Evolutionary conservation across 2,329 filamentous ascomycete species (phyloP).

Genomic region (Fusarium pseudonygamai): DNA sequence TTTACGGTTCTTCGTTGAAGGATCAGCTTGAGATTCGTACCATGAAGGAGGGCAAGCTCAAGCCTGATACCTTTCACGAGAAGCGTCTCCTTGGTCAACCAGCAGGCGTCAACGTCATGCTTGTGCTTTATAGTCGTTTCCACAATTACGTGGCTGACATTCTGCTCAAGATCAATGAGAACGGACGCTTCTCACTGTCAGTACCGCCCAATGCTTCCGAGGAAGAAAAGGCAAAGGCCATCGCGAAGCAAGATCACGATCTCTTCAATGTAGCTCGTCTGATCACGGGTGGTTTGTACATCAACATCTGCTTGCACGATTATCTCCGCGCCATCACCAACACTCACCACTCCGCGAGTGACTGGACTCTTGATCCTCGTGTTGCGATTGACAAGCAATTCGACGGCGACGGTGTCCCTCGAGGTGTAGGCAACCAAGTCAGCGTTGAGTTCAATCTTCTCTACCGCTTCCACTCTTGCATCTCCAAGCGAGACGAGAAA

Average conservation of each 20-base stretch:
- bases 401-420: constrained; percentile 58
- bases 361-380: constrained; percentile 72
- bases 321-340: constrained; percentile 71
- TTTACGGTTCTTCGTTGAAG: constrained; percentile 74
- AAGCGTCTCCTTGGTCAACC: constrained; percentile 72
- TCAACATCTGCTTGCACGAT: constrained; percentile 66
- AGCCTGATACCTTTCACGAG: constrained; percentile 76
- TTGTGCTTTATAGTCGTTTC: constrained; percentile 75
- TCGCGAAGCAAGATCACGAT: constrained; percentile 59
- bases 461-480: constrained; percentile 72
- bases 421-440: constrained; percentile 72
- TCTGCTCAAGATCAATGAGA: constrained; percentile 72
- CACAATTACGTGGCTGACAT: constrained; percentile 75
- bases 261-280: constrained; percentile 60
- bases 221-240: constrained; percentile 46
- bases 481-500: constrained; percentile 67
- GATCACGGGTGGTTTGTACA: constrained; percentile 63
- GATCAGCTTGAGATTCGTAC: constrained; percentile 72
- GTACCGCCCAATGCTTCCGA: constrained; percentile 11
- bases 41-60: constrained; percentile 72
- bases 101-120: constrained; percentile 71
- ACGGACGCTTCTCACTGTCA: constrained; percentile 61
- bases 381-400: constrained; percentile 59
- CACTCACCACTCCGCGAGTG: constrained; percentile 65
- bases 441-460: constrained; percentile 75